phyloP scores from a whole-genome alignment of 129 eudicot genomes.

The Artemisia annua region DNA sequence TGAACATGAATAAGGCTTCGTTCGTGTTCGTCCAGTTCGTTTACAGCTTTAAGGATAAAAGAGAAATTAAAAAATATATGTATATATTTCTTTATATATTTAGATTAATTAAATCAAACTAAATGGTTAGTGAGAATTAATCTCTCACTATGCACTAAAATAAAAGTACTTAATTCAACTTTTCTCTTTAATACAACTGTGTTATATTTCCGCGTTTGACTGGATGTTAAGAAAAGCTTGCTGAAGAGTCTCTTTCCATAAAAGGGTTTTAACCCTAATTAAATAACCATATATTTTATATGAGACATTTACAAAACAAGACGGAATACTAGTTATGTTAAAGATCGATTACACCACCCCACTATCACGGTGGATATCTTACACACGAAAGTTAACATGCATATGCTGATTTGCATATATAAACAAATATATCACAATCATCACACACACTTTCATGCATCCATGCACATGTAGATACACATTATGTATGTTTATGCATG shows the following conservation, averaged over 20 bases:
- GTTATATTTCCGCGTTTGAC: too few relatives aligned
- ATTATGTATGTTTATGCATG: constrained; percentile 15
- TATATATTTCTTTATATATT: too few relatives aligned
- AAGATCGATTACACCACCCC: constrained; percentile 27
- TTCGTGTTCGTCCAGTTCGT: too few relatives aligned
- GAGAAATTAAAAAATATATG: too few relatives aligned
- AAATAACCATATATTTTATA: not conserved
- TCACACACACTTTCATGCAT: constrained; percentile 23
- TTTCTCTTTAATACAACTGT: too few relatives aligned
- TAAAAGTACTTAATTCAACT: too few relatives aligned
- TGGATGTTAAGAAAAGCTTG: not conserved
- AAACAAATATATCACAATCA: constrained; percentile 33
- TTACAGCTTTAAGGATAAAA: too few relatives aligned
- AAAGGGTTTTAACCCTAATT: constrained; percentile 13
- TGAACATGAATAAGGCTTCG: too few relatives aligned
- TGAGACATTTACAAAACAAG: constrained; percentile 14
- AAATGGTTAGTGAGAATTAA: too few relatives aligned
- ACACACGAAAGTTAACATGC: not conserved
- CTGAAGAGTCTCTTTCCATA: not conserved
- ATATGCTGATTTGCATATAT: constrained; percentile 20
- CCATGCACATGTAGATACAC: constrained; percentile 27
- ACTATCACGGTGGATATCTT: constrained; percentile 22
- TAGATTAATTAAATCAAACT: too few relatives aligned
- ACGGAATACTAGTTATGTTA: constrained; percentile 19
- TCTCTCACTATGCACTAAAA: too few relatives aligned